phyloP scores from a whole-genome alignment of 1,139 yeast species.

The Geotrichum histeridarum region DNA sequence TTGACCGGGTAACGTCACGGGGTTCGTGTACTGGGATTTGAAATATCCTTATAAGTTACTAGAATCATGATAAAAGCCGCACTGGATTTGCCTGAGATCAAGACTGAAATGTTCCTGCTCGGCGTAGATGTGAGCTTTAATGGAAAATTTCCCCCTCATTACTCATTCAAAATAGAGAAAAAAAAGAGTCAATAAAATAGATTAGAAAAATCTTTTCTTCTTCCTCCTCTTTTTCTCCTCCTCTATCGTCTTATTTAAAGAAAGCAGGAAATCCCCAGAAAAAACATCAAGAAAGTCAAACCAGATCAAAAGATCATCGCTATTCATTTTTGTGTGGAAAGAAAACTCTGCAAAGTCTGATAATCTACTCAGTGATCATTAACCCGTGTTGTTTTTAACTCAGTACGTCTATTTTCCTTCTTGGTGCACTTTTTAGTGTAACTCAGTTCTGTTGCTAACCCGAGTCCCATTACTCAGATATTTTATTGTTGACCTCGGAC shows the following conservation, averaged over 20 bases:
- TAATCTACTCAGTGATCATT: no score
- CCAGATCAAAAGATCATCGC: no score
- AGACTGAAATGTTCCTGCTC: not conserved
- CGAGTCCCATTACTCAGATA: no score
- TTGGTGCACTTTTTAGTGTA: no score
- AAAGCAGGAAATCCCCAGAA: no score
- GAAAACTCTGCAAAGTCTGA: no score
- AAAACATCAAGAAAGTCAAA: no score
- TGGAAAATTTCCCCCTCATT: not conserved
- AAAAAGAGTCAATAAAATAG: not conserved
- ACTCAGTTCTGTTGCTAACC: no score
- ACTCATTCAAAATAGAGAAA: not conserved
- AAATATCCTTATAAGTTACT: not conserved
- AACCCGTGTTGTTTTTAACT: no score
- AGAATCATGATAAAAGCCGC: not conserved
- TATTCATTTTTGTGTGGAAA: no score
- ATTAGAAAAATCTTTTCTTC: slow-evolving; percentile 1
- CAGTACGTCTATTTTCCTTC: no score
- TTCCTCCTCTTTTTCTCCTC: slow-evolving; percentile 1
- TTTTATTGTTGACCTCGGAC: no score
- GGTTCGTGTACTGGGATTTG: not conserved
- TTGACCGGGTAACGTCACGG: not conserved
- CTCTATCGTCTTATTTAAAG: not conserved
- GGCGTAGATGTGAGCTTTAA: not conserved
- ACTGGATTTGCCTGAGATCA: not conserved